Conservation (phyloP, 1,284 basidiomycete species). For the Microbotryum scabiosae region DNA sequence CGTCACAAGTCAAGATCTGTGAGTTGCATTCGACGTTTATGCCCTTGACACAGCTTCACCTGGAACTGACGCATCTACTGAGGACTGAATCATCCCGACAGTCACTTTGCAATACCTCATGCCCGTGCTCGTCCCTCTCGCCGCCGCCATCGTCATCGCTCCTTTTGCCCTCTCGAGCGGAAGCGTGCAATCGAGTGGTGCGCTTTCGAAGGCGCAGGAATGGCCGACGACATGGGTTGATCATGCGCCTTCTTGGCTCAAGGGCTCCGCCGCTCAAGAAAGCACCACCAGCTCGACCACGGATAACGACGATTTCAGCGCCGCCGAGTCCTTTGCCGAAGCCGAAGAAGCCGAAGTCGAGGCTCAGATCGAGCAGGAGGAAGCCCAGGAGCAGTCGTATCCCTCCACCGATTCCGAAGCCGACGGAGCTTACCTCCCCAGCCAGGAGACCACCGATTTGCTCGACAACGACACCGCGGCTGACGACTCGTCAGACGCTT, state of each 20-base stretch:
- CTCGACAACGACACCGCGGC: no score
- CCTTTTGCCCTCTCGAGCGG: constrained; percentile 3
- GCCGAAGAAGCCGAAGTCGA: neutral
- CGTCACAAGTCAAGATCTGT: neutral
- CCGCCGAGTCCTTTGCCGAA: neutral
- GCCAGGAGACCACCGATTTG: no score
- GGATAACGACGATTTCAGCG: neutral
- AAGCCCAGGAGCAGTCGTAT: neutral
- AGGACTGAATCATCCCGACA: neutral
- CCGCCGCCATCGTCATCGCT: constrained; percentile 2
- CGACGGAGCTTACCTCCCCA: no score
- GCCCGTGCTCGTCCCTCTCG: constrained; percentile 11
- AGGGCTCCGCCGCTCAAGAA: neutral
- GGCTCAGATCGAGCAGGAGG: neutral
- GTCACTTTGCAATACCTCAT: constrained; percentile 14
- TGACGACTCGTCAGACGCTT: no score
- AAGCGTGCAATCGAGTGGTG: neutral
- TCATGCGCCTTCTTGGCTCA: neutral
- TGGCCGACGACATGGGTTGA: neutral
- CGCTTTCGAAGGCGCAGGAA: neutral
- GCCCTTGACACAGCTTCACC: neutral
- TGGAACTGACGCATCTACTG: neutral
- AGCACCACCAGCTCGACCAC: neutral
- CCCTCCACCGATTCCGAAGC: neutral
- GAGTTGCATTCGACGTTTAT: neutral